Base-by-base conservation (phyloP, 345 rosid genomes). In the Eutrema heterophyllum region DNA sequence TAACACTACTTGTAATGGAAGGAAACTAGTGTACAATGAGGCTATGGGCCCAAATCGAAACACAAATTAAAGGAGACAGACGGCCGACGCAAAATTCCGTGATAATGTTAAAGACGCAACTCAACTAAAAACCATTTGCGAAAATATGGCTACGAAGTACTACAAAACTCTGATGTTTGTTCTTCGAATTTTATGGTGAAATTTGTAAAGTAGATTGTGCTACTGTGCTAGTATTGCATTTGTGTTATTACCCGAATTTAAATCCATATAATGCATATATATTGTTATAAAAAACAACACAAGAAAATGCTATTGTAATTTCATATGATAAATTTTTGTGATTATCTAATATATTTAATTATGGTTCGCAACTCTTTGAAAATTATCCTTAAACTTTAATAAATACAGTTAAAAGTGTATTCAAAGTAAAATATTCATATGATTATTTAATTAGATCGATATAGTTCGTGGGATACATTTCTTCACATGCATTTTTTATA, bases 381-480 rank as follows among this genome's bases (percentile, higher is more conserved):
- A 11, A 11, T 40, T 11, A 3, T 40, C 14, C 4, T 11, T 40
- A 40, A 12, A 41, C 13, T 12, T 12, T 1, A 12, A 41, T 12
- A 41, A 12, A 41, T 41, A 41, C 43, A 3, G 1, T 53, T 18
- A 24, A 50, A 40, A 48, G 35, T 16, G 44, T 16, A 61, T 1
- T 61, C 52, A 15, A 43, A 71, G 58, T 51, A 50, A 71, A 61
- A 38, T 38, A 49, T 48, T 4, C 38, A 44, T 54, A 46, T 24
- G 27, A 9, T 48, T 24, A 14, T 2, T 1, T 9, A 58, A 33
- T 2, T 49, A 1, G 10, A 44, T 33, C 29, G 26, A 32, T 21
- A 46, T 48, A 58, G 67, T 48, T 70, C 58, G 74, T 70, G 75
- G 75, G 59, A 56, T 12, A 45, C 63, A 57, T 57, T 36, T 57